Evolutionary conservation across 1,284 basidiomycete genomes (phyloP), one percentile per base, ranked within the genome.

Genomic region (Cutaneotrichosporon sp.): DNA sequence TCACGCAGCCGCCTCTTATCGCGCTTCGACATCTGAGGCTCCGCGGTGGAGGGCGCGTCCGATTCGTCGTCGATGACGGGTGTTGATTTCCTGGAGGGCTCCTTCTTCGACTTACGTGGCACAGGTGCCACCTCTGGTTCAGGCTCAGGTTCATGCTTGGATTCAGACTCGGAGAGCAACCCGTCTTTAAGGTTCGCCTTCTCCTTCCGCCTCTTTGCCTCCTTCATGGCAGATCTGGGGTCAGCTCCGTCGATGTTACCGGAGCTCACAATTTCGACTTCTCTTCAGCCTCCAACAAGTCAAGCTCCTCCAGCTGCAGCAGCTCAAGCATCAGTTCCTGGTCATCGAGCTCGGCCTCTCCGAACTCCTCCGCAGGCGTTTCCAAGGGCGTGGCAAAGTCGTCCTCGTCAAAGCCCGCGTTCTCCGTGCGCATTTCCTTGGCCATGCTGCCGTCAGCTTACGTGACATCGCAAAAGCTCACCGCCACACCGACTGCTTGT

Each of bases 401-500:
- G 31, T 65, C 66, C 7, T 68, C 52, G 31, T 62, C 60, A 8
- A 60, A 61, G 10, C 65, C 67, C 4, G 36, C 62, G n/a, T 68
- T 56, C 53, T 69, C 65, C 16, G 63, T 59, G 11, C 61, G 70
- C 70, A 88, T 86, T 65, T 92, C 85, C 71, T 97, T 92, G 62
- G 84, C 82, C 70, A 85, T 75, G 88, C 76, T 91, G 85, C 63
- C 82, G 81, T 76, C 86, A 86, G 61, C 96, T 76, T 69, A 80
- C 47, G 38, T 22, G 47, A 57, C 26, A 21, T 8, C 16, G 31
- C 26, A 34, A 18, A 53, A 31, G 71, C 81, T 65, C 63, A 84
- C 83, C 81, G 83, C 75, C 91, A 91, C 18, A 96, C 87, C 65
- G 92, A 90, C 79, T 90, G 92, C 77, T 92, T 81, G 78, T 99